Evolutionary conservation across 2,329 filamentous ascomycete genomes (phyloP).

Genomic region (Trichoderma asperellum): DNA sequence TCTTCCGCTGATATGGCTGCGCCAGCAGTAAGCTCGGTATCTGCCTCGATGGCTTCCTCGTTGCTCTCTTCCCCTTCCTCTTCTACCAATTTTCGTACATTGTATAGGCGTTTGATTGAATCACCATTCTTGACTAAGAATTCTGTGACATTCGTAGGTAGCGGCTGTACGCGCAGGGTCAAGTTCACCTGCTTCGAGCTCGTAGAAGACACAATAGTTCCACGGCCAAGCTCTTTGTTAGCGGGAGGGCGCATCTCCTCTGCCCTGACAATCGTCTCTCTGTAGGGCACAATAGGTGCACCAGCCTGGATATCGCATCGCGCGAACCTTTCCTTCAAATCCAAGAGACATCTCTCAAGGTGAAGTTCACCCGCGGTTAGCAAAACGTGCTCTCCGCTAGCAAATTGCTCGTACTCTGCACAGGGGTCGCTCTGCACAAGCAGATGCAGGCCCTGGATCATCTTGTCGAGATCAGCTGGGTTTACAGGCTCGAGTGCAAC

Average conservation of each 20-base stretch:
- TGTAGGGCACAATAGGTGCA: slow-evolving; percentile 91
- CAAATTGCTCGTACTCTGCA: slow-evolving; percentile 90
- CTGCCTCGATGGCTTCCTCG: slow-evolving; percentile 48
- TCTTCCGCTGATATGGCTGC: slow-evolving; percentile 72
- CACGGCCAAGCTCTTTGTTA: slow-evolving; percentile 84
- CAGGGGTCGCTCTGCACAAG: slow-evolving; percentile 95
- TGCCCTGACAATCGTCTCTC: slow-evolving; percentile 85
- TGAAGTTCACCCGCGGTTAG: slow-evolving; percentile 93
- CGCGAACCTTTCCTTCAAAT: slow-evolving; percentile 89
- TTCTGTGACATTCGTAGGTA: slow-evolving; percentile 78
- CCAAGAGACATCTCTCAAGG: slow-evolving; percentile 89
- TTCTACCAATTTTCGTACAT: slow-evolving; percentile 60
- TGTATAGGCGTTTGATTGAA: slow-evolving; percentile 78
- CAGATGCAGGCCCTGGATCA: slow-evolving; percentile 85
- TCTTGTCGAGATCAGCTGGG: slow-evolving; percentile 88
- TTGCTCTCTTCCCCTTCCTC: slow-evolving; percentile 43
- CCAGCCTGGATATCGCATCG: slow-evolving; percentile 93
- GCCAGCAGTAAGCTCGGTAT: slow-evolving; percentile 62
- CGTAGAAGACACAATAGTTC: slow-evolving; percentile 74
- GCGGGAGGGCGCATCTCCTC: slow-evolving; percentile 90
- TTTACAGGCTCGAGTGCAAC: slow-evolving; percentile 94
- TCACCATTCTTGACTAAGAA: slow-evolving; percentile 81
- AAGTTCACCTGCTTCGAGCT: slow-evolving; percentile 86
- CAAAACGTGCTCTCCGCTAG: slow-evolving; percentile 92
- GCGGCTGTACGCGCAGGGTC: slow-evolving; percentile 73